These are phyloP conservation scores for Drosera spatulata DNA, from an alignment of 179 eudicot genomes.

Conservation along the genomic window DNA sequence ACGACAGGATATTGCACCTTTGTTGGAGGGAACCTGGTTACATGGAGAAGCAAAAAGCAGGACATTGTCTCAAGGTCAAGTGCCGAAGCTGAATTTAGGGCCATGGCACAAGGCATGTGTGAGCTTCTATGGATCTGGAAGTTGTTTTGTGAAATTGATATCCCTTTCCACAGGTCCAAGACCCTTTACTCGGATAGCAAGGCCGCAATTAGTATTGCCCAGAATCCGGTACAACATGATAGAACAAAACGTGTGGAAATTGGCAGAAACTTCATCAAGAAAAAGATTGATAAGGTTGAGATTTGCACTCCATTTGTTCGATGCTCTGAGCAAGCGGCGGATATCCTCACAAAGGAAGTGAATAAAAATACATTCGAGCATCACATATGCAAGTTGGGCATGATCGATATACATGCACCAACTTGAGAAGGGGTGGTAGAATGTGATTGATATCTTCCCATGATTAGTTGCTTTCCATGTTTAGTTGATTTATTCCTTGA, in stretches of 20 bases:
- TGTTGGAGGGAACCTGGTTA: background rate
- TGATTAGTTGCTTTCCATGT: too few species aligned
- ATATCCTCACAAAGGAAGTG: background rate
- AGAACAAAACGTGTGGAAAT: background rate
- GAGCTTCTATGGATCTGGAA: background rate
- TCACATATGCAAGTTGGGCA: background rate
- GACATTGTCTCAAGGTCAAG: background rate
- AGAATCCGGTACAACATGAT: background rate
- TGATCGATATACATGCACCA: background rate
- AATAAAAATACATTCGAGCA: too few species aligned
- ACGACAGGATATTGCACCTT: background rate
- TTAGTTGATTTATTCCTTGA: too few species aligned
- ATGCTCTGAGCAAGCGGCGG: background rate
- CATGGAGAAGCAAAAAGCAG: background rate
- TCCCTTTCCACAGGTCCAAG: background rate
- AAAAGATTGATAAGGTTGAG: background rate
- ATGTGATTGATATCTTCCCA: too few species aligned
- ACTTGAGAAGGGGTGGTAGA: background rate
- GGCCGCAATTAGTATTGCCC: background rate
- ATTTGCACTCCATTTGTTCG: background rate
- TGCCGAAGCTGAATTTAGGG: background rate
- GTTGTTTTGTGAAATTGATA: background rate
- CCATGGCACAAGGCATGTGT: background rate
- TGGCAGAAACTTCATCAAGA: background rate
- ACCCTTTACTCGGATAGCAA: background rate